Evolutionary conservation across 352 stramenopile genomes (phyloP), one percentile per base, ranked within the genome.

Genomic region (Pythium phragmiticola): DNA sequence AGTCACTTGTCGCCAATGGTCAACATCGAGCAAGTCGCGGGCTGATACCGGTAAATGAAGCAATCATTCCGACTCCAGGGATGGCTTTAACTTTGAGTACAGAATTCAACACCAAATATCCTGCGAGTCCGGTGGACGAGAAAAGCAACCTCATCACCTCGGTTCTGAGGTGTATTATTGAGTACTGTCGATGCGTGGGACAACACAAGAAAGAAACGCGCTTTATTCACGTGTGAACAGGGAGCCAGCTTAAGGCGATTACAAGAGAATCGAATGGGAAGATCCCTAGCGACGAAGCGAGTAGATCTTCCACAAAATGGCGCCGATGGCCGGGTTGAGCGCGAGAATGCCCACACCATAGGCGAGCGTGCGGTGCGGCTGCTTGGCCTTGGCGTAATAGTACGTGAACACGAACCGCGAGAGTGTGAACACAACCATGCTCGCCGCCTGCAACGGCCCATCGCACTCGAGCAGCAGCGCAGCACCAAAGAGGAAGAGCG

Each of bases 401-500:
- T 68, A 61, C 52, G 74, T 79, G 62, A 74, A 70, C 14, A 57
- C 42, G 26, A 78, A 55, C 23, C 74, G 68, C 16, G 62, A 52
- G 30, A 63, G 12, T 17, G 74, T 78, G 63, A 73, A 81, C 19
- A 60, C 49, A 4, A 41, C 59, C 49, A 77, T 72, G 16, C 60
- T 61, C 6, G 26, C 70, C 36, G 64, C 55, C 33, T 84, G 76
- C 46, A 88, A 73, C 3, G 23, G 65, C 13, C 70, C 45, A 66
- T 82, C 74, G 23, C 57, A 66, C 16, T 67, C 70, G 17, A 75
- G 68, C 34, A 84, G 68, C 28, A 86, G 72, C 13, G 76, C 76
- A 7, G 57, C 73, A 23, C 62, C 79, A 43, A 87, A 87, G 26
- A 87, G 66, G 30, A 79, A 51, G 19, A 89, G 75, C 50, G 69